phyloP scores from a whole-genome alignment of 2,329 filamentous ascomycete genomes.

The Ophiognomonia clavigignenti-juglandacearum region DNA sequence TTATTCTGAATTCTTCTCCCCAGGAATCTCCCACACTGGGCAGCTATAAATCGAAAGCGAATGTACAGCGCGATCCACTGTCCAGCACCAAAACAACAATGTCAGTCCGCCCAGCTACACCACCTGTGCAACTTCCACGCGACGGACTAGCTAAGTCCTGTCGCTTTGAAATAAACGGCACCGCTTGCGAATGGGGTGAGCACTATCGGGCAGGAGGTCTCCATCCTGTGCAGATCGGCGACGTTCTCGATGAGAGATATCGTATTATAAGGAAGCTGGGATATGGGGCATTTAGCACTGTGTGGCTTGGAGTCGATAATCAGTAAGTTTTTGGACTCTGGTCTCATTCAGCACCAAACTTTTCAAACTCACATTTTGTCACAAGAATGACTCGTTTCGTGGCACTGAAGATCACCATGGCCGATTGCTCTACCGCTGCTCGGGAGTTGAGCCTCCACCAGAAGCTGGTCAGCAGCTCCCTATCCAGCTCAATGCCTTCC shows the following conservation, averaged over 20 bases:
- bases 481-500: not conserved
- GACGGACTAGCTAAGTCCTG: not conserved
- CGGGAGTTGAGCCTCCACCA: not conserved
- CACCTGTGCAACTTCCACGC: not conserved
- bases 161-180: not conserved
- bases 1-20: not conserved
- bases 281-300: conserved; percentile 35
- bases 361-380: not conserved
- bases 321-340: not conserved
- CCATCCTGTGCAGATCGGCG: conserved; percentile 35
- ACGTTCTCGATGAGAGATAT: conserved; percentile 34
- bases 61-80: not conserved
- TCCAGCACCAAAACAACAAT: not conserved
- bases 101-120: not conserved
- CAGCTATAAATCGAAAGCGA: not conserved
- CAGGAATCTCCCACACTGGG: no score
- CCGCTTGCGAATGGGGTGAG: not conserved
- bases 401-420: conserved; percentile 3
- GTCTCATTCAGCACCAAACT: not conserved
- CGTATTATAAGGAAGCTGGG: conserved; percentile 36
- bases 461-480: not conserved
- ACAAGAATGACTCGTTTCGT: not conserved
- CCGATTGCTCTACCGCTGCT: not conserved
- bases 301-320: conserved; percentile 31
- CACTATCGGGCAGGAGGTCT: conserved; percentile 25